These are phyloP conservation scores for Oxyria digyna DNA, from an alignment of 148 eudicot species.

Conservation along the genomic window DNA sequence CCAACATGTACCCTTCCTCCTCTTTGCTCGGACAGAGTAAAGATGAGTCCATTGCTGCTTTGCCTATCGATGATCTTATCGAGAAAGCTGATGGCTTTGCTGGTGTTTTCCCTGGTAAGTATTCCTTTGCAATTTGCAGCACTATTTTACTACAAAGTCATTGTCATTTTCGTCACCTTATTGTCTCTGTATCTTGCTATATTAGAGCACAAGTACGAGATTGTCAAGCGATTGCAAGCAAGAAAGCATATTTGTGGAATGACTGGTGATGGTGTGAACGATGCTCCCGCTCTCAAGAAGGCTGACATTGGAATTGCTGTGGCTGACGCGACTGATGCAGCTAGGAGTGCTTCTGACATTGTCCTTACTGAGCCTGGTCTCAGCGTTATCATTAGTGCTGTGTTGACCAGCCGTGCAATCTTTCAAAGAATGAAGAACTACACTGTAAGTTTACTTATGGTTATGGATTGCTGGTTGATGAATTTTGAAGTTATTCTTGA, in stretches of 20 bases:
- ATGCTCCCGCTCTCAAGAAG: conserved; percentile 97
- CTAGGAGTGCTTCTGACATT: conserved; percentile 97
- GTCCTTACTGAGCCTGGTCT: conserved; percentile 99
- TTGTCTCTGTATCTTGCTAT: conserved; percentile 12
- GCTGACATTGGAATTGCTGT: conserved; percentile 99
- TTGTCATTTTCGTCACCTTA: not conserved
- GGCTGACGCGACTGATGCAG: conserved; percentile 99
- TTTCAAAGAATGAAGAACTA: conserved; percentile 99
- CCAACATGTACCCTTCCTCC: conserved; percentile 99
- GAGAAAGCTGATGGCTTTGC: conserved; percentile 99
- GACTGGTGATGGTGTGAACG: conserved; percentile 99
- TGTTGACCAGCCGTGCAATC: conserved; percentile 92
- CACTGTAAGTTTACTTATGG: conserved; percentile 34
- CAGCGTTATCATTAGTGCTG: conserved; percentile 96
- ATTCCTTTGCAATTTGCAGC: not conserved
- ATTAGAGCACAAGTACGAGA: conserved; percentile 93
- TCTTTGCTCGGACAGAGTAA: conserved; percentile 90
- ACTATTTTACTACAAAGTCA: conserved; percentile 1
- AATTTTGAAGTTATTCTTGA: not conserved
- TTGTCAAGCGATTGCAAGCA: conserved; percentile 95
- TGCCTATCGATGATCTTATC: conserved; percentile 89
- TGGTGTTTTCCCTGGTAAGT: conserved; percentile 93
- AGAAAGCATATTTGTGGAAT: conserved; percentile 98
- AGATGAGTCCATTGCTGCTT: conserved; percentile 84
- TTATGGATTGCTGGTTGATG: not conserved